Evolutionary conservation across 1,139 yeast genomes (phyloP).

Genomic region (Blastobotrys aristatus): DNA sequence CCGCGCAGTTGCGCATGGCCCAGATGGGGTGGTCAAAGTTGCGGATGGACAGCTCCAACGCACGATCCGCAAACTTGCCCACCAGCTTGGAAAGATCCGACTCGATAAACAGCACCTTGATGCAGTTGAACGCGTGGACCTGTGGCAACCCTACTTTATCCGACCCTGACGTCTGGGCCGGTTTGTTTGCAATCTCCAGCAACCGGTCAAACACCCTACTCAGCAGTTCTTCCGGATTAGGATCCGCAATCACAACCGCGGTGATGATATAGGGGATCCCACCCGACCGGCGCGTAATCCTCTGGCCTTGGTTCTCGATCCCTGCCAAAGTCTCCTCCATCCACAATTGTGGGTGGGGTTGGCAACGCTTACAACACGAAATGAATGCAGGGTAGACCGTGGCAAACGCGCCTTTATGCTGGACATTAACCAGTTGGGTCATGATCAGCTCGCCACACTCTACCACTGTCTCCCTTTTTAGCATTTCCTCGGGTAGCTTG

Average conservation of each 20-base stretch:
- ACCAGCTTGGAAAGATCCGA: conserved; percentile 54
- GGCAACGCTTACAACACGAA: conserved; percentile 53
- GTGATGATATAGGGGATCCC: conserved; percentile 79
- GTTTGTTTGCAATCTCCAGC: conserved; percentile 47
- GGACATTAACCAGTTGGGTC: conserved; percentile 63
- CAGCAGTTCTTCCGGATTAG: conserved; percentile 34
- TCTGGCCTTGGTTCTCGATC: conserved; percentile 55
- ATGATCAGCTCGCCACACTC: conserved; percentile 52
- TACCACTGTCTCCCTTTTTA: conserved; percentile 31
- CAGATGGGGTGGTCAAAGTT: conserved; percentile 65
- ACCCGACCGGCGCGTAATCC: conserved; percentile 83
- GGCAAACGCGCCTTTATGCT: conserved; percentile 89
- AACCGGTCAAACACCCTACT: conserved; percentile 51
- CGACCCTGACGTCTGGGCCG: conserved; percentile 42
- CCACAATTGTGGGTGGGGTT: conserved; percentile 49
- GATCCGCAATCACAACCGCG: conserved; percentile 60
- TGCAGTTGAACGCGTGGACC: conserved; percentile 87
- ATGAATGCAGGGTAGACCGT: conserved; percentile 78
- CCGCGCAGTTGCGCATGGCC: conserved; percentile 88
- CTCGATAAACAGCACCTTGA: conserved; percentile 68
- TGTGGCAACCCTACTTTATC: conserved; percentile 74
- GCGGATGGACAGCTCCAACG: conserved; percentile 54
- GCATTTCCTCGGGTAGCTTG: conserved; percentile 24
- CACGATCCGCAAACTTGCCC: conserved; percentile 49
- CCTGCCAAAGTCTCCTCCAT: conserved; percentile 47